A percentile compares a stretch with the other conserved stretches of the same genome.
These are phyloP conservation scores for Neofusicoccum ribis DNA, from an alignment of 2,329 filamentous ascomycete species.

Conservation along the genomic window DNA sequence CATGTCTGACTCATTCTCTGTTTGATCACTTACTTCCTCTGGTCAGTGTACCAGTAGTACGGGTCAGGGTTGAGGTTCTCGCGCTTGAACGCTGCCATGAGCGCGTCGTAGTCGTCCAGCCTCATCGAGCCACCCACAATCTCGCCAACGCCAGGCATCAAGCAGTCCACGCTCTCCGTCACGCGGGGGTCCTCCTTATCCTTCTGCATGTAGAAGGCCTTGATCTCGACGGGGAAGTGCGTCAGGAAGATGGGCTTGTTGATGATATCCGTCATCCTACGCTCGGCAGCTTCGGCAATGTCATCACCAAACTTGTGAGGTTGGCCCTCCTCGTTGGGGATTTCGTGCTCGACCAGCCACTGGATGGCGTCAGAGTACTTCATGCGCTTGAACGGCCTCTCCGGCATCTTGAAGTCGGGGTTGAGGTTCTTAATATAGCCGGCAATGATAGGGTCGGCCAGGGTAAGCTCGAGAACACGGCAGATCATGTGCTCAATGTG, in stretches of 20 bases:
- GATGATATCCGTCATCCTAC: slow-evolving; percentile 95
- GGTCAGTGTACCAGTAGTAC: slow-evolving; percentile 99
- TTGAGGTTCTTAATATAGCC: slow-evolving; percentile 81
- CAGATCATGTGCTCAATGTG: slow-evolving; percentile 89
- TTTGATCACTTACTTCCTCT: slow-evolving; percentile 72
- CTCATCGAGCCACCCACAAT: slow-evolving; percentile 97
- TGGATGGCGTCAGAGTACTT: slow-evolving; percentile 90
- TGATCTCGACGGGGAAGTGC: slow-evolving; percentile 96
- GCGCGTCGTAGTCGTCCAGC: slow-evolving; percentile 86
- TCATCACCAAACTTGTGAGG: slow-evolving; percentile 93
- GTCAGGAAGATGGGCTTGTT: slow-evolving; percentile 94
- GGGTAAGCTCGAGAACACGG: slow-evolving; percentile 74
- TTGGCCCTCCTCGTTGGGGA: slow-evolving; percentile 89
- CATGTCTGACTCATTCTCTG: not conserved
- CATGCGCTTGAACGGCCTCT: slow-evolving; percentile 91
- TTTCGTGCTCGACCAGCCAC: slow-evolving; percentile 88
- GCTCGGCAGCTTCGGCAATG: slow-evolving; percentile 96
- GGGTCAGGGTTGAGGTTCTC: slow-evolving; percentile 80
- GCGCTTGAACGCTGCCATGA: slow-evolving; percentile 83
- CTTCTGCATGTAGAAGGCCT: slow-evolving; percentile 99
- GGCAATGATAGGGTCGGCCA: slow-evolving; percentile 72
- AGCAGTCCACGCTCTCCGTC: slow-evolving; percentile 85
- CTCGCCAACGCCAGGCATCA: slow-evolving; percentile 94
- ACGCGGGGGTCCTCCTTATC: slow-evolving; percentile 76
- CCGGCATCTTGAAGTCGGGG: slow-evolving; percentile 80